These are phyloP conservation scores for Septoria petroselini DNA, from an alignment of 2,329 filamentous ascomycete species.

Conservation along the genomic window DNA sequence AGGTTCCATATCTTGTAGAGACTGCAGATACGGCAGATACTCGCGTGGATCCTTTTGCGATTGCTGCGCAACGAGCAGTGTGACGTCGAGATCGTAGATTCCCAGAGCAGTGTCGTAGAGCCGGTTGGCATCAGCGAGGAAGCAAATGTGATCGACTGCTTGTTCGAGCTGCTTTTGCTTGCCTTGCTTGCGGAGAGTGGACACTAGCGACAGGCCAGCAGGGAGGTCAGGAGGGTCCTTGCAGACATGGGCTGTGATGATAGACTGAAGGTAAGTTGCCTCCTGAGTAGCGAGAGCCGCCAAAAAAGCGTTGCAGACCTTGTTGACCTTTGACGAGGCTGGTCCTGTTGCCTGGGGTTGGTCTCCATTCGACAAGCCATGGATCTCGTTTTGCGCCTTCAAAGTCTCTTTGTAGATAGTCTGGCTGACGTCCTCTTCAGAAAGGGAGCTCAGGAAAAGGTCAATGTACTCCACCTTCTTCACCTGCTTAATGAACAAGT, in stretches of 20 bases:
- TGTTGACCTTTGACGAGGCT: conserved; percentile 69
- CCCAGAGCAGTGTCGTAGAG: conserved; percentile 89
- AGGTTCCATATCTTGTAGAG: conserved; percentile 69
- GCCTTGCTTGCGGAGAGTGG: conserved; percentile 60
- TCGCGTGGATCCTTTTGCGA: conserved; percentile 93
- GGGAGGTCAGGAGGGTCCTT: conserved; percentile 88
- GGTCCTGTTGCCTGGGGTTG: not conserved
- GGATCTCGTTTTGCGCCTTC: conserved; percentile 38
- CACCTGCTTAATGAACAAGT: conserved; percentile 78
- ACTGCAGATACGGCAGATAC: conserved; percentile 91
- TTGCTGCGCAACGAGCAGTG: conserved; percentile 87
- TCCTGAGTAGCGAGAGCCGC: conserved; percentile 61
- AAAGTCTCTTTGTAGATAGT: conserved; percentile 91
- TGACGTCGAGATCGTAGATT: conserved; percentile 85
- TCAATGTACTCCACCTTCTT: conserved; percentile 80
- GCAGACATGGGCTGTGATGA: conserved; percentile 91
- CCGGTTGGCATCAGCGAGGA: conserved; percentile 87
- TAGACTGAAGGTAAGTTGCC: conserved; percentile 73
- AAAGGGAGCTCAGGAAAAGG: conserved; percentile 63
- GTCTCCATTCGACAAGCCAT: conserved; percentile 19
- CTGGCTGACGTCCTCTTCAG: conserved; percentile 84
- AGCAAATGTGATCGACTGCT: conserved; percentile 95
- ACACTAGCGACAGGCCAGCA: conserved; percentile 75
- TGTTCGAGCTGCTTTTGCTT: conserved; percentile 74
- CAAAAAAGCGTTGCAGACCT: conserved; percentile 81